A percentile compares a stretch with the other conserved stretches of the same genome.
phyloP scores from a whole-genome alignment of 1,284 basidiomycete genomes.

The Leccinum fallax region DNA sequence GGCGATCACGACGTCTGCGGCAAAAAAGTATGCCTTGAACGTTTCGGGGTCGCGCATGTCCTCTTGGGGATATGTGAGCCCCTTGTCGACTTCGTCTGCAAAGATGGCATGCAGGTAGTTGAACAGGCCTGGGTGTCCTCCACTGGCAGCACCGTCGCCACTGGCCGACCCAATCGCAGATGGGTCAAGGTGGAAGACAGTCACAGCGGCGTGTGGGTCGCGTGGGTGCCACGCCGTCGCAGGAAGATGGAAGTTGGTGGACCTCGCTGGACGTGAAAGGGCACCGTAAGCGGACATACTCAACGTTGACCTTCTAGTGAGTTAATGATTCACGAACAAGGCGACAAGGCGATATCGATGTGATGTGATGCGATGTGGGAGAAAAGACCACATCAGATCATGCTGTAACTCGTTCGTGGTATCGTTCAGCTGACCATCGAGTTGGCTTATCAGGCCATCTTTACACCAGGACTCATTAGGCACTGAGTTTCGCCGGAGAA shows the following conservation, averaged over 20 bases:
- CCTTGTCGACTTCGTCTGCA: conserved; percentile 73
- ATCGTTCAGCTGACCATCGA: conserved; percentile 6
- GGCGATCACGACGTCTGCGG: conserved; percentile 75
- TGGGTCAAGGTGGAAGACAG: conserved; percentile 68
- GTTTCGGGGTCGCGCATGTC: conserved; percentile 50
- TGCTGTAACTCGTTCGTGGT: neutral
- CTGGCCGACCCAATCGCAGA: conserved; percentile 38
- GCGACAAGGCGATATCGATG: neutral
- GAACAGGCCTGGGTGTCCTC: conserved; percentile 48
- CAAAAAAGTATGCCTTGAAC: conserved; percentile 77
- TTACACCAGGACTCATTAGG: neutral
- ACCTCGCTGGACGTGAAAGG: conserved; percentile 32
- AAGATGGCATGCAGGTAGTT: conserved; percentile 67
- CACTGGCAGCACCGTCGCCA: neutral
- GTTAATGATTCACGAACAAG: neutral
- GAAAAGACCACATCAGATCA: neutral
- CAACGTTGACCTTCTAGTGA: neutral
- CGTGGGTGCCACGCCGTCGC: conserved; percentile 36
- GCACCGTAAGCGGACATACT: conserved; percentile 51
- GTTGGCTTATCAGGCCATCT: neutral
- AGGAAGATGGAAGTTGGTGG: conserved; percentile 39
- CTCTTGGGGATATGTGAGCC: conserved; percentile 86
- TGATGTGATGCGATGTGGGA: neutral
- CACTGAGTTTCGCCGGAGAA: neutral
- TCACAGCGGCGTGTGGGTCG: conserved; percentile 20